phyloP scores from a whole-genome alignment of 202 grass and related monocot genomes.

The Elaeis oleifera region DNA sequence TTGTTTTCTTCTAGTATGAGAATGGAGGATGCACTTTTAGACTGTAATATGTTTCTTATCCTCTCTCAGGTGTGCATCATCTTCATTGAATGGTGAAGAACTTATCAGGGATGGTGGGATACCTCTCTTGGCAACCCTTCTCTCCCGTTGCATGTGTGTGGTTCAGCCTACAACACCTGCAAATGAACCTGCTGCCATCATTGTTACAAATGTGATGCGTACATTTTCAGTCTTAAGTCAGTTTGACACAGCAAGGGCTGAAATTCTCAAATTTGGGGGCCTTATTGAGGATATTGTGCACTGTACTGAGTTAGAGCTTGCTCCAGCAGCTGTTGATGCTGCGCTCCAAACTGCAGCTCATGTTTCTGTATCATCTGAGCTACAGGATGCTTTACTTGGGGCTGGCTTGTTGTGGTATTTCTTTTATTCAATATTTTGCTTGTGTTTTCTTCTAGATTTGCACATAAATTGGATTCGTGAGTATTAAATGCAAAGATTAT shows the following conservation, averaged over 20 bases:
- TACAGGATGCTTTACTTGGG: conserved; percentile 68
- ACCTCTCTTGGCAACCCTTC: conserved; percentile 83
- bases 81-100: conserved; percentile 95
- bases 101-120: conserved; percentile 94
- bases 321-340: conserved; percentile 84
- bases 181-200: conserved; percentile 80
- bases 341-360: conserved; percentile 78
- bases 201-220: conserved; percentile 94
- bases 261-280: conserved; percentile 79
- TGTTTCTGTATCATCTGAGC: conserved; percentile 63
- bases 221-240: conserved; percentile 83
- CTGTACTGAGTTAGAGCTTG: conserved; percentile 81
- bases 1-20: neutral
- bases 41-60: neutral
- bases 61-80: conserved; percentile 65
- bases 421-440: neutral
- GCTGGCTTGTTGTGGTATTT: conserved; percentile 93
- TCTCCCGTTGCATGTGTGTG: conserved; percentile 95
- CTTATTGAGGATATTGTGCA: conserved; percentile 96
- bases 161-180: conserved; percentile 89
- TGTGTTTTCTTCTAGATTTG: conserved; percentile 1
- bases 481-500: too few species aligned
- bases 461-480: neutral
- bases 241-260: conserved; percentile 73
- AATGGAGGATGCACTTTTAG: too few species aligned